phyloP scores from a whole-genome alignment of 306 rosid genomes.

The Quercus cerris region DNA sequence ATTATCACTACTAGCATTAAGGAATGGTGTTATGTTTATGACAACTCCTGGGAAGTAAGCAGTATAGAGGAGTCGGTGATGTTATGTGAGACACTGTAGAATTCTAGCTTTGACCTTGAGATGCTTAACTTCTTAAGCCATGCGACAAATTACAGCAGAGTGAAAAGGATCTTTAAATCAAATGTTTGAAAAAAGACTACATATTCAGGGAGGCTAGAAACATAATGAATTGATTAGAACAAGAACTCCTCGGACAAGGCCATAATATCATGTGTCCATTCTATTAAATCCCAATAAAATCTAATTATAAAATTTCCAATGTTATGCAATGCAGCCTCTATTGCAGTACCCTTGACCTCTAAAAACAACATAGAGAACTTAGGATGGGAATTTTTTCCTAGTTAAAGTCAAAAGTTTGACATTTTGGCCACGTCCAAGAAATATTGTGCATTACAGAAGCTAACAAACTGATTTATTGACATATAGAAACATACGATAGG shows the following conservation, averaged over 20 bases:
- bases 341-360: not conserved
- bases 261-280: not conserved
- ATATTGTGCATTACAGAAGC: not conserved
- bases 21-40: not conserved
- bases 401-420: not conserved
- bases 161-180: not conserved
- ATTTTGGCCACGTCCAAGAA: not conserved
- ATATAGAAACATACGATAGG: no score
- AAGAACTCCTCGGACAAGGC: not conserved
- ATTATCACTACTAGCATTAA: not conserved
- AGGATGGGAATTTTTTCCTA: not conserved
- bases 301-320: not conserved
- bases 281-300: not conserved
- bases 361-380: not conserved
- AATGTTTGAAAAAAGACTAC: not conserved
- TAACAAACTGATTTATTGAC: not conserved
- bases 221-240: not conserved
- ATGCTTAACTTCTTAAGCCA: not conserved
- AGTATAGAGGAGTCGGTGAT: not conserved
- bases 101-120: not conserved
- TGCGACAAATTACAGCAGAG: not conserved
- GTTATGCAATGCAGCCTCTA: not conserved
- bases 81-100: not conserved
- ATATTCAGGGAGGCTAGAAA: not conserved
- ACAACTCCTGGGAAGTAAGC: not conserved